phyloP scores from a whole-genome alignment of 2,329 filamentous ascomycete species.

The Dactylellina parvicollis region DNA sequence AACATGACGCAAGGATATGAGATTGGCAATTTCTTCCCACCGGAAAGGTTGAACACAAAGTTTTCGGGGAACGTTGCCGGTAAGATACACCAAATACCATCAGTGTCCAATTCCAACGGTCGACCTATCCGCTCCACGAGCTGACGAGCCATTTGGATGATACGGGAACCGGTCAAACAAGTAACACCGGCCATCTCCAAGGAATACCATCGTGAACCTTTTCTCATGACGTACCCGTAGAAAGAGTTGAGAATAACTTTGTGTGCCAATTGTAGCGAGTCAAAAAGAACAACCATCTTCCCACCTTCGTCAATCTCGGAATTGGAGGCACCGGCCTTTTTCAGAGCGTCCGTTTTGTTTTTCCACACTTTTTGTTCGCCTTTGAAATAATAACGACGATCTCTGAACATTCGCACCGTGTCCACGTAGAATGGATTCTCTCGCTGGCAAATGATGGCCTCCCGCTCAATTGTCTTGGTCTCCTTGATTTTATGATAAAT shows the following conservation, averaged over 20 bases:
- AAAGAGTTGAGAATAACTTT: conserved; percentile 99
- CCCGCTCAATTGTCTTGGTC: conserved; percentile 86
- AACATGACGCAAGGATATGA: conserved; percentile 99
- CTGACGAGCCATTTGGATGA: conserved; percentile 94
- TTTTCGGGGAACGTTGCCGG: conserved; percentile 97
- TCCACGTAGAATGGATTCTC: conserved; percentile 99
- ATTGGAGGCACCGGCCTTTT: conserved; percentile 78
- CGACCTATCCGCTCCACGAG: conserved; percentile 92
- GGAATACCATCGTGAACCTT: conserved; percentile 98
- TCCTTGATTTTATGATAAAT: conserved; percentile 99
- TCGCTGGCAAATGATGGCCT: conserved; percentile 97
- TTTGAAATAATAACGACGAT: conserved; percentile 98
- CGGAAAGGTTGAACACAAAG: conserved; percentile 91
- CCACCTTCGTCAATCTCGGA: conserved; percentile 90
- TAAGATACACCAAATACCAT: conserved; percentile 99
- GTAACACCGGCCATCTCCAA: conserved; percentile 99
- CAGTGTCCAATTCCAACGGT: conserved; percentile 92
- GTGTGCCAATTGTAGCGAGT: conserved; percentile 94
- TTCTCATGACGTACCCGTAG: conserved; percentile 99
- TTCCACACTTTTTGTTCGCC: conserved; percentile 99
- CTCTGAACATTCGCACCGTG: conserved; percentile 93
- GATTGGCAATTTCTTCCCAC: conserved; percentile 94
- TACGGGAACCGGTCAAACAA: conserved; percentile 92
- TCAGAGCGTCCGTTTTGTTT: conserved; percentile 87
- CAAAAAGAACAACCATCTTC: conserved; percentile 97